Conservation (phyloP, 768 basidiomycete genomes). For the Termitomyces bulborhizus region DNA sequence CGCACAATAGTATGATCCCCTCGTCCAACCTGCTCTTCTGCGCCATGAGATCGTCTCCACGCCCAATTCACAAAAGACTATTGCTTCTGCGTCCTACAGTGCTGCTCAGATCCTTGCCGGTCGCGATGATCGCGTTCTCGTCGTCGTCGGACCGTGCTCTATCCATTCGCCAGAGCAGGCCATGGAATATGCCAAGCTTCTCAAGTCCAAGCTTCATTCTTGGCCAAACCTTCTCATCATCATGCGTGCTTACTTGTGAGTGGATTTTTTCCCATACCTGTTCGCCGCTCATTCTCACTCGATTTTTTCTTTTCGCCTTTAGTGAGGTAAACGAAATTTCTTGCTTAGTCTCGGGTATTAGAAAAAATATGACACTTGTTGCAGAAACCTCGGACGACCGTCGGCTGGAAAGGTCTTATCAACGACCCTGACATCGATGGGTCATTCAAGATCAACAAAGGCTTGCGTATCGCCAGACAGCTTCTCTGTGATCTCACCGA, state of each 20-base stretch:
- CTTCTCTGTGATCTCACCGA: slow-evolving; percentile 89
- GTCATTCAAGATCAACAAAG: slow-evolving; percentile 96
- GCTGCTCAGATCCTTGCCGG: slow-evolving; percentile 79
- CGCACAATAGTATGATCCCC: slow-evolving; percentile 76
- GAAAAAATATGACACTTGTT: slow-evolving; percentile 1
- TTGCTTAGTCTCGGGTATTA: background rate
- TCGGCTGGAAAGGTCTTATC: slow-evolving; percentile 95
- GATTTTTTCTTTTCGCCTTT: slow-evolving; percentile 6
- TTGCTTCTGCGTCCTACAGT: slow-evolving; percentile 72
- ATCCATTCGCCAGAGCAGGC: slow-evolving; percentile 90
- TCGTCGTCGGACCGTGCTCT: slow-evolving; percentile 93
- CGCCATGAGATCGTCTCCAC: slow-evolving; percentile 79
- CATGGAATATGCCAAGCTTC: slow-evolving; percentile 69
- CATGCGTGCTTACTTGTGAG: slow-evolving; percentile 97
- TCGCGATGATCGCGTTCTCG: slow-evolving; percentile 79
- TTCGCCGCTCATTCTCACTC: slow-evolving; percentile 2
- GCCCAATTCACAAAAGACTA: slow-evolving; percentile 59
- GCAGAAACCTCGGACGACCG: slow-evolving; percentile 94
- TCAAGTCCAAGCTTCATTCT: slow-evolving; percentile 57
- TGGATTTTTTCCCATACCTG: background rate
- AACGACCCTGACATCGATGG: slow-evolving; percentile 96
- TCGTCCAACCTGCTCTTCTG: slow-evolving; percentile 88
- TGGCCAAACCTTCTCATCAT: slow-evolving; percentile 82
- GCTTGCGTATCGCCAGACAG: slow-evolving; percentile 80
- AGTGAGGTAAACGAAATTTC: slow-evolving; percentile 25